Conservation (phyloP, 345 rosid species). For the Eucalyptus cloeziana region DNA sequence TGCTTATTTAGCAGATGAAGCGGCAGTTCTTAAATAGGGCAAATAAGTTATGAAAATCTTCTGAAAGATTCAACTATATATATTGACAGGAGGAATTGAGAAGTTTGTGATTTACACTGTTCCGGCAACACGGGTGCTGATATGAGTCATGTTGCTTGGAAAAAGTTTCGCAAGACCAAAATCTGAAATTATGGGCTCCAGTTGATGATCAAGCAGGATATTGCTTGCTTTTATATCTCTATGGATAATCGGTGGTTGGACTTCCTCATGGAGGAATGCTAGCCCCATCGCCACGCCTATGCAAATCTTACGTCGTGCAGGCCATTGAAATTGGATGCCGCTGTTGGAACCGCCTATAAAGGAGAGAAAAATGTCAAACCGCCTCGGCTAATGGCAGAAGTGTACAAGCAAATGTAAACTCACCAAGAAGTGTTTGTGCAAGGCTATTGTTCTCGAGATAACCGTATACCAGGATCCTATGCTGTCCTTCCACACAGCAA, state of each 20-base stretch:
- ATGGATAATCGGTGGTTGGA: slow-evolving; percentile 46
- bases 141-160: slow-evolving; percentile 44
- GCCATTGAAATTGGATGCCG: slow-evolving; percentile 41
- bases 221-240: slow-evolving; percentile 79
- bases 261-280: slow-evolving; percentile 64
- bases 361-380: neutral
- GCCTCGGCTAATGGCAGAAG: neutral
- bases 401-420: neutral
- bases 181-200: slow-evolving; percentile 59
- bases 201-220: slow-evolving; percentile 45
- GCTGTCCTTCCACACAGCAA: slow-evolving; percentile 52
- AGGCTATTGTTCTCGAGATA: slow-evolving; percentile 71
- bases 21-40: neutral
- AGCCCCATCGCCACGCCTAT: slow-evolving; percentile 61
- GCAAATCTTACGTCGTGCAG: slow-evolving; percentile 33
- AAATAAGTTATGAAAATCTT: neutral
- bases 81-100: neutral
- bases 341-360: slow-evolving; percentile 1
- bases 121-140: slow-evolving; percentile 72
- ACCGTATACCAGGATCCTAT: slow-evolving; percentile 60
- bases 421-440: slow-evolving; percentile 58
- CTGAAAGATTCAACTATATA: neutral
- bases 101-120: slow-evolving; percentile 32
- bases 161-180: slow-evolving; percentile 75
- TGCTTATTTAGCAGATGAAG: neutral